Conservation (phyloP, 768 basidiomycete genomes). For the Pleurotus cornucopiae region DNA sequence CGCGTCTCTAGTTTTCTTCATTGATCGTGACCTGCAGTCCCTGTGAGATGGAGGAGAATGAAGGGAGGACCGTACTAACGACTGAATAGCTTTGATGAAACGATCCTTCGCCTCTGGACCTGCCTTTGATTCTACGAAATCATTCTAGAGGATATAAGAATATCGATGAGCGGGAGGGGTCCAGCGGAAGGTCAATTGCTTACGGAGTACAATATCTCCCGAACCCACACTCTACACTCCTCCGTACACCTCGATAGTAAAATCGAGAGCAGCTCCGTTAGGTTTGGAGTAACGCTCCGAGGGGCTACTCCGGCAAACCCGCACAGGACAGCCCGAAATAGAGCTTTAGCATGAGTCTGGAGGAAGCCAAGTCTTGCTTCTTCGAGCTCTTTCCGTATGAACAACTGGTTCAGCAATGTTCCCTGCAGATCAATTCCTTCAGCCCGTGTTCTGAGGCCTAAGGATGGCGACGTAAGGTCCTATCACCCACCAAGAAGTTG, state of each 20-base stretch:
- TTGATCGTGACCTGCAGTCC: slow-evolving; percentile 57
- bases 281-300: slow-evolving; percentile 74
- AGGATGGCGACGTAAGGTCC: no score
- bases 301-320: slow-evolving; percentile 87
- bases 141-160: slow-evolving; percentile 39
- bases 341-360: slow-evolving; percentile 53
- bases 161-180: not conserved
- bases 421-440: slow-evolving; percentile 33
- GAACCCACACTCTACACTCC: slow-evolving; percentile 58
- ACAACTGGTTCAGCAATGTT: slow-evolving; percentile 63
- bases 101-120: slow-evolving; percentile 72
- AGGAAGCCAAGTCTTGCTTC: slow-evolving; percentile 38
- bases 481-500: slow-evolving; percentile 68
- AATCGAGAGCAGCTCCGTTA: slow-evolving; percentile 76
- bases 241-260: slow-evolving; percentile 48
- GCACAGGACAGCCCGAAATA: slow-evolving; percentile 69
- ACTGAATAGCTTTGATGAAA: slow-evolving; percentile 66
- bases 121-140: slow-evolving; percentile 73
- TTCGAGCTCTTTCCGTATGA: slow-evolving; percentile 56
- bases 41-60: not conserved
- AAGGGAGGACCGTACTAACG: slow-evolving; percentile 35
- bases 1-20: slow-evolving; percentile 74
- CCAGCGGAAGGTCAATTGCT: slow-evolving; percentile 11
- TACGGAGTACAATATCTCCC: slow-evolving; percentile 66
- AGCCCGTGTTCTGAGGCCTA: no score